Conservation (phyloP, 2,329 filamentous ascomycete species). For the Orbilia quercus region DNA sequence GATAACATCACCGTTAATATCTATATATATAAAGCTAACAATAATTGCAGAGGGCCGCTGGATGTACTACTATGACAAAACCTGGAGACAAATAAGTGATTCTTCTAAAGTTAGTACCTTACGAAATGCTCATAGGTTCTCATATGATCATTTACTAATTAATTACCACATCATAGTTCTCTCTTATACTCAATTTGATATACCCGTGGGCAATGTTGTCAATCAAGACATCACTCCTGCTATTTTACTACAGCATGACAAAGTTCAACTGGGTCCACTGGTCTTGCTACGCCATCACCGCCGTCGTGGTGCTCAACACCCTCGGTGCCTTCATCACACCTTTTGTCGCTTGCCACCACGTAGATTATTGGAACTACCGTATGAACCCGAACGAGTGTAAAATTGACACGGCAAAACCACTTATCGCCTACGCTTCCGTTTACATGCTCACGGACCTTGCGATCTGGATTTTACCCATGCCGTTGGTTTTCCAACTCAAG, state of each 20-base stretch:
- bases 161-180: not conserved
- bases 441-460: constrained; percentile 34
- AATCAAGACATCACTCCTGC: constrained; percentile 25
- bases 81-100: constrained; percentile 26
- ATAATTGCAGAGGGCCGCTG: constrained; percentile 14
- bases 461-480: constrained; percentile 34
- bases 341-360: constrained; percentile 4
- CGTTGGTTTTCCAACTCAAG: constrained; percentile 26
- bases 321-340: constrained; percentile 17
- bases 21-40: not conserved
- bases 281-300: constrained; percentile 4
- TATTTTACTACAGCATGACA: constrained; percentile 46
- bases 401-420: not conserved
- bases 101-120: constrained; percentile 7
- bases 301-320: constrained; percentile 17
- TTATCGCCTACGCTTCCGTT: constrained; percentile 7
- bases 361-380: constrained; percentile 23
- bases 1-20: not conserved
- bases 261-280: constrained; percentile 23
- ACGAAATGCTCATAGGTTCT: not conserved
- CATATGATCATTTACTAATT: not conserved
- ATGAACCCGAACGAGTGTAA: constrained; percentile 8
- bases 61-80: constrained; percentile 19
- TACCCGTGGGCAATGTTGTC: constrained; percentile 37
- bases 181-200: constrained; percentile 9